Conservation (phyloP, 192 early-diverging fungal species). For the Coemansia javaensis region DNA sequence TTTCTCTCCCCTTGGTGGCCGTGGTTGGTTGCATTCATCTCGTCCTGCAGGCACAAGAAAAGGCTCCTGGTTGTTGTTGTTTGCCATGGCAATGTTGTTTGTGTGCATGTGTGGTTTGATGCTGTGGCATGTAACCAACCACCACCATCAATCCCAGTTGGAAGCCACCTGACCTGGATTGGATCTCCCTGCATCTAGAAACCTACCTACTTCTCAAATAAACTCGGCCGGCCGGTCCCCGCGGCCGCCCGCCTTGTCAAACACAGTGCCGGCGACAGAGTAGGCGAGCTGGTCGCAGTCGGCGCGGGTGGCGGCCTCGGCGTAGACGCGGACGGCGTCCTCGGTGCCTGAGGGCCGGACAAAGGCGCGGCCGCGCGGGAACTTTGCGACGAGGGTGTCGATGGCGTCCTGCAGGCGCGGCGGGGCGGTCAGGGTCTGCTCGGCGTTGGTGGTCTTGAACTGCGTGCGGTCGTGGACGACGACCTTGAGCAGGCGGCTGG, state of each 20-base stretch:
- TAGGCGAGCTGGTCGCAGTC: slow-evolving; percentile 86
- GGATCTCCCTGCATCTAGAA: too few relatives aligned
- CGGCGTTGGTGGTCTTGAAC: slow-evolving; percentile 97
- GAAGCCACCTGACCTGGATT: too few relatives aligned
- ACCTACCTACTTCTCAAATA: too few relatives aligned
- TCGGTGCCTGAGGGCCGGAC: slow-evolving; percentile 98
- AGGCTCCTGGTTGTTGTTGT: too few relatives aligned
- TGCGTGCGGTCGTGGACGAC: slow-evolving; percentile 77
- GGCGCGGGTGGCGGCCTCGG: slow-evolving; percentile 89
- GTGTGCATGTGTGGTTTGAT: too few relatives aligned
- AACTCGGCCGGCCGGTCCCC: slow-evolving; percentile 70
- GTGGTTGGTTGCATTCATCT: too few relatives aligned
- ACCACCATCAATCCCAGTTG: too few relatives aligned
- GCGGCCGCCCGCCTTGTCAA: slow-evolving; percentile 87
- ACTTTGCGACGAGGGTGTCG: slow-evolving; percentile 77
- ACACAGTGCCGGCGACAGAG: slow-evolving; percentile 86
- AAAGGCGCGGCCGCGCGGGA: slow-evolving; percentile 85
- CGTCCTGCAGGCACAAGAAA: too few relatives aligned
- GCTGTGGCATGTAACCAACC: too few relatives aligned
- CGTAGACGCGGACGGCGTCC: slow-evolving; percentile 98
- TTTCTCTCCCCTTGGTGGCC: too few relatives aligned
- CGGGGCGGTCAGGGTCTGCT: slow-evolving; percentile 87
- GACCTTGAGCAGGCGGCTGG: slow-evolving; percentile 94
- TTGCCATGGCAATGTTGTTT: too few relatives aligned
- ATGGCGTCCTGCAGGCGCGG: slow-evolving; percentile 81